phyloP scores from a whole-genome alignment of 106 monocot species.

The Narthecium ossifragum region DNA sequence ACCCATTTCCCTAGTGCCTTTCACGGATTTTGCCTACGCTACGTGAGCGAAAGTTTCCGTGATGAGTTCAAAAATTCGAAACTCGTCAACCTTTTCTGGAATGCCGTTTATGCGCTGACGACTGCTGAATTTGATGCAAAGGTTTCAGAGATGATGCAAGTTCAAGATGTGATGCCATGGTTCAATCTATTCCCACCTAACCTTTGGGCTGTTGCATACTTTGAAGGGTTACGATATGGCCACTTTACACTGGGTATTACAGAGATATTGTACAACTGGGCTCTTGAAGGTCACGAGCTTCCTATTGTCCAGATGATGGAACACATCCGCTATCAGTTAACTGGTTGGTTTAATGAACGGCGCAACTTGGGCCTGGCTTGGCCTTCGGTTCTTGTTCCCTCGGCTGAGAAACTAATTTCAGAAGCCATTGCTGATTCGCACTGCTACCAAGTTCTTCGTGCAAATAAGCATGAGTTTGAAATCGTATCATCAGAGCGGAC shows the following conservation, averaged over 20 bases:
- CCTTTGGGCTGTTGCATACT: constrained; percentile 95
- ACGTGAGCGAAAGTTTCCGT: constrained; percentile 89
- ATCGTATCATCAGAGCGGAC: constrained; percentile 95
- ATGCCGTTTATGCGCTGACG: constrained; percentile 83
- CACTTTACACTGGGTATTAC: constrained; percentile 73
- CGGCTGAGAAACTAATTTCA: constrained; percentile 75
- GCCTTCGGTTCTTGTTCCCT: constrained; percentile 73
- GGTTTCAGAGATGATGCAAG: constrained; percentile 81
- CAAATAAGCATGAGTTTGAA: constrained; percentile 98
- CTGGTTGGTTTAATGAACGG: constrained; percentile 64
- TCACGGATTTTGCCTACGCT: constrained; percentile 82
- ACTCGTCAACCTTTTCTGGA: constrained; percentile 95
- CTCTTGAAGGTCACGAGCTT: constrained; percentile 90
- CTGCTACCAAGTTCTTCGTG: constrained; percentile 96
- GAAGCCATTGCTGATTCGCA: constrained; percentile 78
- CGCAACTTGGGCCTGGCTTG: constrained; percentile 47
- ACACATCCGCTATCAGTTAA: constrained; percentile 64
- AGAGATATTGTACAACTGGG: constrained; percentile 80
- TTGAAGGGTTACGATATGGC: constrained; percentile 81
- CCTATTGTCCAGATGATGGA: constrained; percentile 96
- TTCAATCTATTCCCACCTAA: constrained; percentile 67
- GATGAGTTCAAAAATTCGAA: constrained; percentile 98
- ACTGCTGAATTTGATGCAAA: constrained; percentile 77
- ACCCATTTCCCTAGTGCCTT: constrained; percentile 79
- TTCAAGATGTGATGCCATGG: constrained; percentile 87